Conservation (phyloP, 1,139 yeast species). For the Yamadazyma diddensiae region DNA sequence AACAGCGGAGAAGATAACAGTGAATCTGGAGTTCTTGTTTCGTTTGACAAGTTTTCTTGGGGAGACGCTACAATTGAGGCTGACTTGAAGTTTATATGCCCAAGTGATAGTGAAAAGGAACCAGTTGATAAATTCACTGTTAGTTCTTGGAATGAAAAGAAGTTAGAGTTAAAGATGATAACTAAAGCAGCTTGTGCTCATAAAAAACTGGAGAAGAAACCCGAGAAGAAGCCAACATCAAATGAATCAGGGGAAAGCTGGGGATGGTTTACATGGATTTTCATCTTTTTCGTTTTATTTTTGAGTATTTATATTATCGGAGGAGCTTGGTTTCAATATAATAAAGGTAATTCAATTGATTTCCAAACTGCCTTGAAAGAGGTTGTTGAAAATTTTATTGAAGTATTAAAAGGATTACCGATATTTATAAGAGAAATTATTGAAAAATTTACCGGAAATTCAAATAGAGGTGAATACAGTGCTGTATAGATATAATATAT, state of each 20-base stretch:
- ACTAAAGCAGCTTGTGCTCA: constrained; percentile 40
- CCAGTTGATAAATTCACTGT: constrained; percentile 30
- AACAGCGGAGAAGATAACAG: constrained; percentile 22
- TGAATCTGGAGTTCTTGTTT: constrained; percentile 43
- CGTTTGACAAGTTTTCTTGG: constrained; percentile 64
- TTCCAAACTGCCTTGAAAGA: constrained; percentile 60
- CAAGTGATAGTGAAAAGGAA: constrained; percentile 31
- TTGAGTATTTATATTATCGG: constrained; percentile 72
- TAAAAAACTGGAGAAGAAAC: constrained; percentile 14
- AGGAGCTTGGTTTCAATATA: constrained; percentile 74
- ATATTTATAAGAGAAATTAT: constrained; percentile 68
- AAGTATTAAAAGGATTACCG: constrained; percentile 62
- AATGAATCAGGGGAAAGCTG: constrained; percentile 51
- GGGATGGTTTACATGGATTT: constrained; percentile 79
- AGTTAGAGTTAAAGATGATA: constrained; percentile 23
- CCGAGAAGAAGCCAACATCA: constrained; percentile 17
- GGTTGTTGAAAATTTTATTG: constrained; percentile 66
- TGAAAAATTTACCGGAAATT: constrained; percentile 66
- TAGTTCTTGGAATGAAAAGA: constrained; percentile 31
- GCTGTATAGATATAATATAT: constrained; percentile 60
- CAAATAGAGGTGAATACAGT: constrained; percentile 81
- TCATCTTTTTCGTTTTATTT: constrained; percentile 63
- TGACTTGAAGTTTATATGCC: constrained; percentile 51
- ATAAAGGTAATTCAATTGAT: constrained; percentile 50
- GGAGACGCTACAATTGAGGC: constrained; percentile 59